phyloP scores from a whole-genome alignment of 2,329 filamentous ascomycete genomes.

The Cladosporium sp. region DNA sequence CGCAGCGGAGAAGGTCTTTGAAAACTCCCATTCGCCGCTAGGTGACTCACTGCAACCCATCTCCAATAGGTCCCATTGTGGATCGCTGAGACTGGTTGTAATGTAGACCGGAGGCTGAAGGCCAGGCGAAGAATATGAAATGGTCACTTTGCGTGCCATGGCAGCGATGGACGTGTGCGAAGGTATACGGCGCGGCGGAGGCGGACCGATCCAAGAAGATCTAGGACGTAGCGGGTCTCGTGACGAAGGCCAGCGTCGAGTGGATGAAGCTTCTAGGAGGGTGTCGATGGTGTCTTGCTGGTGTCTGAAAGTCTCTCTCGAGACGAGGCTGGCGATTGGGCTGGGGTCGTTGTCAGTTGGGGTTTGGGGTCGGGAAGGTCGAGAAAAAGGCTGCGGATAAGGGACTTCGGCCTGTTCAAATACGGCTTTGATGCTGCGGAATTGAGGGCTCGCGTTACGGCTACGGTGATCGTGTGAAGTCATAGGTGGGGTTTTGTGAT shows the following conservation, averaged over 20 bases:
- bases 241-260: not conserved
- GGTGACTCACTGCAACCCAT: constrained; percentile 54
- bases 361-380: not conserved
- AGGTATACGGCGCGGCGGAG: constrained; percentile 14
- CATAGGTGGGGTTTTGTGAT: constrained; percentile 2
- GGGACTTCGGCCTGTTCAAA: constrained; percentile 6
- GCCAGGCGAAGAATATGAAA: constrained; percentile 59
- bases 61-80: constrained; percentile 63
- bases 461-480: constrained; percentile 1
- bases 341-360: constrained; percentile 6
- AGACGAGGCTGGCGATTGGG: not conserved
- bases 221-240: not conserved
- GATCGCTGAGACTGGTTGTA: constrained; percentile 63
- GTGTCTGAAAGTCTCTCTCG: not conserved
- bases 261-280: not conserved
- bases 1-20: constrained; percentile 52
- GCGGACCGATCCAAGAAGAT: constrained; percentile 30
- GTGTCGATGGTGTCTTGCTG: constrained; percentile 4
- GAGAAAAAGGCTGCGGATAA: constrained; percentile 1
- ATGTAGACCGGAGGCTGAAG: constrained; percentile 65
- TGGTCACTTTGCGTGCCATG: constrained; percentile 44
- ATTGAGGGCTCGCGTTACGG: constrained; percentile 8
- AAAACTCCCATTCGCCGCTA: constrained; percentile 41
- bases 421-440: constrained; percentile 13
- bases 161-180: constrained; percentile 15